Evolutionary conservation across 2,329 filamentous ascomycete genomes (phyloP).

Genomic region (Aphanocladium album): DNA sequence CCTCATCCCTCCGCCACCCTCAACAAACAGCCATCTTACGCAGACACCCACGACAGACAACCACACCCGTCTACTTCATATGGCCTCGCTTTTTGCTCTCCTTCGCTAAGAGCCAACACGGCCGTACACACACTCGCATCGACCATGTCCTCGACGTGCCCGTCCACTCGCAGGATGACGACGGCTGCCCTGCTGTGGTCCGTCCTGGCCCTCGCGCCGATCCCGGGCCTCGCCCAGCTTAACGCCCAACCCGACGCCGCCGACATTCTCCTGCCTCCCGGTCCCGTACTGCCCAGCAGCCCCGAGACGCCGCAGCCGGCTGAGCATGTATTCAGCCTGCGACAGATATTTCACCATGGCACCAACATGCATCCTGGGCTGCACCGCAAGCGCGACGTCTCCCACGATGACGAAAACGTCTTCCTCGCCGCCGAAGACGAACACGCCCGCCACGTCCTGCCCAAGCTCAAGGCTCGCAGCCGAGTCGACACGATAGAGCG

Average conservation of each 20-base stretch:
- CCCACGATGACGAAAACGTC: slow-evolving; percentile 47
- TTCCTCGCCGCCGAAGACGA: slow-evolving; percentile 59
- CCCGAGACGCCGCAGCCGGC: slow-evolving; percentile 42
- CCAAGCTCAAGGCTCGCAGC: slow-evolving; percentile 58
- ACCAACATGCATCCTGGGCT: slow-evolving; percentile 71
- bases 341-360: slow-evolving; percentile 91
- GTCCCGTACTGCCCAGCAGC: slow-evolving; percentile 34
- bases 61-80: not conserved
- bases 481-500: slow-evolving; percentile 68
- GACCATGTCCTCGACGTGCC: slow-evolving; percentile 31
- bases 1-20: slow-evolving; percentile 8
- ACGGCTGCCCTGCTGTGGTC: slow-evolving; percentile 60
- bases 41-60: not conserved
- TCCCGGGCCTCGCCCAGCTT: slow-evolving; percentile 21
- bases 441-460: slow-evolving; percentile 44
- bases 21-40: not conserved
- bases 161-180: slow-evolving; percentile 57
- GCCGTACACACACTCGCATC: not conserved
- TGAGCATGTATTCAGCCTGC: slow-evolving; percentile 62
- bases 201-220: slow-evolving; percentile 56
- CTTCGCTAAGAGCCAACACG: not conserved
- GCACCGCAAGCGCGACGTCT: slow-evolving; percentile 70
- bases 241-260: slow-evolving; percentile 27
- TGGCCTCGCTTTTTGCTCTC: not conserved
- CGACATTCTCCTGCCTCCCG: slow-evolving; percentile 39